These are phyloP conservation scores for Talaromyces sp. DNA, from an alignment of 2,329 filamentous ascomycete genomes.

Conservation along the genomic window DNA sequence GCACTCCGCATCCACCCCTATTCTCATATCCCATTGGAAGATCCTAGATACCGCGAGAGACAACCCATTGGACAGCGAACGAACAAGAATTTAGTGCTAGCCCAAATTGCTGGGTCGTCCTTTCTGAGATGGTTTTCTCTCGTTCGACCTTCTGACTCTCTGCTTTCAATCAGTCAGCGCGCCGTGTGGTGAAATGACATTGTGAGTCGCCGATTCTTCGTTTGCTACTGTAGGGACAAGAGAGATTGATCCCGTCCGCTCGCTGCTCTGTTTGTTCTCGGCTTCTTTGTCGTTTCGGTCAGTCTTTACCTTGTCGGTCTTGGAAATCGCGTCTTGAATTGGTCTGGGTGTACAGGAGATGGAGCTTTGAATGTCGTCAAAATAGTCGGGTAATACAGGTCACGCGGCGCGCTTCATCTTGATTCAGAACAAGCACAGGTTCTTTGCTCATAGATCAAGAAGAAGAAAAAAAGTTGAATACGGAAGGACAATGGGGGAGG, in stretches of 20 bases:
- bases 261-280: constrained; percentile 11
- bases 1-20: constrained; percentile 12
- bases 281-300: background rate
- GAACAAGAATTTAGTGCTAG: background rate
- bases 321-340: background rate
- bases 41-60: constrained; percentile 11
- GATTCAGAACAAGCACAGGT: background rate
- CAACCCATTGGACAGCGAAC: background rate
- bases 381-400: background rate
- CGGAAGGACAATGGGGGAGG: constrained; percentile 13
- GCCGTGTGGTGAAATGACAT: constrained; percentile 6
- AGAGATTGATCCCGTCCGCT: constrained; percentile 14
- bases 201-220: background rate
- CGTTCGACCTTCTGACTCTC: background rate
- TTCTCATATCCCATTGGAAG: constrained; percentile 10
- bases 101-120: no score
- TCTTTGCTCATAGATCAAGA: background rate
- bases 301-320: constrained; percentile 13
- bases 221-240: constrained; percentile 8
- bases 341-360: background rate
- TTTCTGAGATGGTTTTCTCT: background rate
- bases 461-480: background rate
- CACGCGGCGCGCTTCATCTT: background rate
- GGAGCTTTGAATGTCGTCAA: background rate
- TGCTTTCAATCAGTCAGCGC: background rate